These are phyloP conservation scores for Fusarium veterinarium DNA, from an alignment of 2,329 filamentous ascomycete genomes.

Conservation along the genomic window DNA sequence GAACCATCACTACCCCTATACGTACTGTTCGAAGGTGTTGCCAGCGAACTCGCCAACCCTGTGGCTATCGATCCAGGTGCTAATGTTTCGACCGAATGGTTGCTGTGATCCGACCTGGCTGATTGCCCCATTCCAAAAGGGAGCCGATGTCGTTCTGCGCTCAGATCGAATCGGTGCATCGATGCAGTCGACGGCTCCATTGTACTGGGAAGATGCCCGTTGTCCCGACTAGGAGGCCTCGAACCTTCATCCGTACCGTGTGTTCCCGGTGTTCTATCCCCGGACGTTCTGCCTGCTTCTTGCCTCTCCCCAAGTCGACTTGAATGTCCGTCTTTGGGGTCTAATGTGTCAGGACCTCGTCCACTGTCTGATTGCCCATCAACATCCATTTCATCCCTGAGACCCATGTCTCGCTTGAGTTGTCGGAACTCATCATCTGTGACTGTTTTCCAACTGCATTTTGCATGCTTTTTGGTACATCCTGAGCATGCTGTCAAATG, in stretches of 20 bases:
- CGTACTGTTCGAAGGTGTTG: constrained; percentile 19
- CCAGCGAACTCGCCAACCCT: constrained; percentile 12
- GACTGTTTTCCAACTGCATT: constrained; percentile 87
- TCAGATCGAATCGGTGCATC: constrained; percentile 39
- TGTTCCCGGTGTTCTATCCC: constrained; percentile 37
- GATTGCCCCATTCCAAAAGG: constrained; percentile 21
- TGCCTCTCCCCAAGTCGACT: constrained; percentile 29
- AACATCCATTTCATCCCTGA: constrained; percentile 26
- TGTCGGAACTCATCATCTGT: constrained; percentile 72
- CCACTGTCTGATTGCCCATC: constrained; percentile 34
- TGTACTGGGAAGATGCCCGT: constrained; percentile 30
- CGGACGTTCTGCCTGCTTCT: constrained; percentile 22
- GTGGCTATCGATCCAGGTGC: constrained; percentile 12
- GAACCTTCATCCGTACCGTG: constrained; percentile 35
- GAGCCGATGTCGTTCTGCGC: constrained; percentile 38
- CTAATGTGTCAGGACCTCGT: constrained; percentile 20
- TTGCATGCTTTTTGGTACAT: constrained; percentile 90
- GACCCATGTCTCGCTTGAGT: constrained; percentile 46
- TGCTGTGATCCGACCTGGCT: constrained; percentile 22
- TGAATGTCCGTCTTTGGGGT: constrained; percentile 21
- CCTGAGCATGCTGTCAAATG: constrained; percentile 87
- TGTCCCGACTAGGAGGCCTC: constrained; percentile 38
- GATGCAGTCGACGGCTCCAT: constrained; percentile 37
- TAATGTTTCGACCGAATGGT: constrained; percentile 18
- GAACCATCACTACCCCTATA: constrained; percentile 34